Evolutionary conservation across 2,329 filamentous ascomycete genomes (phyloP).

Genomic region (Triangularia setosa): DNA sequence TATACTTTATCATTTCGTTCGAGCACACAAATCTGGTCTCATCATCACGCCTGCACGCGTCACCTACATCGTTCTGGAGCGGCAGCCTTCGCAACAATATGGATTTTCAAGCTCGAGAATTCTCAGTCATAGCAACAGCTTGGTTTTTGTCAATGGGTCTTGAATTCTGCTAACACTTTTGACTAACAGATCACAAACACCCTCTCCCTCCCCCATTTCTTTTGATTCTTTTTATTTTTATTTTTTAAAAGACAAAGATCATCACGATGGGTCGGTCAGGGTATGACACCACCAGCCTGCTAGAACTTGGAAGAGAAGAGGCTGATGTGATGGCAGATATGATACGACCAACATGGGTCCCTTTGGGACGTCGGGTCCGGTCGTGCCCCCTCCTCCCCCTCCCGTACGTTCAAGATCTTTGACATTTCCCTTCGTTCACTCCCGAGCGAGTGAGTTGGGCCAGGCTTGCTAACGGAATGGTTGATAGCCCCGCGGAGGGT

Average conservation of each 20-base stretch:
- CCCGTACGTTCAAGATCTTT: background rate
- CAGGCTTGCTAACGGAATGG: background rate
- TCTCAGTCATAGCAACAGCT: background rate
- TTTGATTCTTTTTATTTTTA: background rate
- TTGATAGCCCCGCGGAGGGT: background rate
- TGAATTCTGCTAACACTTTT: background rate
- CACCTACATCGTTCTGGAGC: no score
- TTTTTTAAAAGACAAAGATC: background rate
- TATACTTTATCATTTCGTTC: no score
- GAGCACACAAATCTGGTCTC: no score
- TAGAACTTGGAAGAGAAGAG: background rate
- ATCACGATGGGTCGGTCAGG: background rate
- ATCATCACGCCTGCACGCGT: no score
- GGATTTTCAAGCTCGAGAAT: background rate
- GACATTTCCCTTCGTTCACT: background rate
- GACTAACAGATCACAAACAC: background rate
- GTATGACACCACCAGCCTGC: background rate
- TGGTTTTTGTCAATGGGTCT: background rate
- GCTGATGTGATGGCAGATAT: background rate
- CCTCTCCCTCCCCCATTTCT: background rate
- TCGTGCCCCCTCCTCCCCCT: background rate
- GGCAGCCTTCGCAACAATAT: no score
- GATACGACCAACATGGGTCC: background rate
- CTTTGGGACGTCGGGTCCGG: background rate
- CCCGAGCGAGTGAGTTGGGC: background rate